Percentiles rank a stretch among this genome's conserved stretches.
Evolutionary conservation across 2,329 filamentous ascomycete species (phyloP).

Genomic region (Colletotrichum orchidophilum): DNA sequence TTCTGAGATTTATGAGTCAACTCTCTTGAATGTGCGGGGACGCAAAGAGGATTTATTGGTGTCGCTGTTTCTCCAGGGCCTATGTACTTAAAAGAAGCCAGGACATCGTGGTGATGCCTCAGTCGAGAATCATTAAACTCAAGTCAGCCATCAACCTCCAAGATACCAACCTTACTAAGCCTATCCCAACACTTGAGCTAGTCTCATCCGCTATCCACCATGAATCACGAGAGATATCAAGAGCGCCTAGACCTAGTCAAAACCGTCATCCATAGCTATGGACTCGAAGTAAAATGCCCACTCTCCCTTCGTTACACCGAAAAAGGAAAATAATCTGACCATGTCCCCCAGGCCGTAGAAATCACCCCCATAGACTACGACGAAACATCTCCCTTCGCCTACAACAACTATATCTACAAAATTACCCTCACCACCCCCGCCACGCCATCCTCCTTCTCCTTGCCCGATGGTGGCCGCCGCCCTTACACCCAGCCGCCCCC

Average conservation of each 20-base stretch:
- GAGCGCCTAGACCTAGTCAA: background rate
- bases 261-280: background rate
- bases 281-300: background rate
- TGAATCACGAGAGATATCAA: constrained; percentile 5
- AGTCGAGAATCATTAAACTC: too few species aligned
- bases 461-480: background rate
- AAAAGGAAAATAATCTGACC: background rate
- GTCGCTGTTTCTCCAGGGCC: background rate
- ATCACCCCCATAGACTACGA: constrained; percentile 12
- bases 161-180: background rate
- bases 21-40: too few species aligned
- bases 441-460: constrained; percentile 1
- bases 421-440: constrained; percentile 19
- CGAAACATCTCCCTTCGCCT: background rate
- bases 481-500: constrained; percentile 6
- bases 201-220: background rate
- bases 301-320: background rate
- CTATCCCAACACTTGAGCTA: background rate
- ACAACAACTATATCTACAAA: constrained; percentile 37
- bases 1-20: background rate
- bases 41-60: background rate
- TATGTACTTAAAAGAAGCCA: background rate
- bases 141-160: background rate
- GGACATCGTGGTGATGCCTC: background rate
- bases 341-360: background rate